Evolutionary conservation across 768 basidiomycete genomes (phyloP), one percentile per base, ranked within the genome.

Genomic region (Leccinum subgranulosum): DNA sequence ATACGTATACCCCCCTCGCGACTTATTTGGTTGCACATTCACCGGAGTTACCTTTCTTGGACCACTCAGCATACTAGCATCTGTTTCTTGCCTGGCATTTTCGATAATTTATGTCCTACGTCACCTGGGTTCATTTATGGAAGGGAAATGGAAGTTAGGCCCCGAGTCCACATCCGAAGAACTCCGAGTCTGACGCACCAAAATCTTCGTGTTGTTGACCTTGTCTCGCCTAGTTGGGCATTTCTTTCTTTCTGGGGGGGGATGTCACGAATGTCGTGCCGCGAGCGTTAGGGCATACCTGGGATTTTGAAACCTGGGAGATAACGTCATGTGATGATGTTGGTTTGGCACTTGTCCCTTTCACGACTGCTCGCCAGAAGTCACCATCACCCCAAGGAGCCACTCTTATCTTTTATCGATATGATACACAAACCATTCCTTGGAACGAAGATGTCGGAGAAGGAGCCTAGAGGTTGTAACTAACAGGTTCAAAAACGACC

Each of bases 1-100:
- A 48, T 45, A 15, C 21, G 17, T n/a, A 59, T 53, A 60, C 58
- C 58, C 50, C 49, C 0, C 33, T 12, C 31, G 31, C 31, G 11
- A 9, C 23, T 47, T n/a, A 28, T 31, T 39, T 2, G 5, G 49
- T 60, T 39, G 36, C 58, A 27, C 49, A 29, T 25, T 6, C 10
- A 33, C 43, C 29, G 23, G 34, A 39, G 34, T 56, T 19, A 23
- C 34, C 12, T 39, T 56, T 31, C 27, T 14, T 46, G 11, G 17
- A 46, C 17, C 23, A 46, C 23, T 46, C 23, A 23, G 45, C 23
- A 46, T 46, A 23, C 19, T 46, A 23, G 3, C 45, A 19, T 46
- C 21, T 17, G 5, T 23, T 45, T 45, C 12, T 11, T n/a, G 21
- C 21, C 21, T 23, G 6, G 39, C 45, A 46, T 23, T 46, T 46